phyloP scores from a whole-genome alignment of 345 rosid genomes.

The Corchorus olitorius region DNA sequence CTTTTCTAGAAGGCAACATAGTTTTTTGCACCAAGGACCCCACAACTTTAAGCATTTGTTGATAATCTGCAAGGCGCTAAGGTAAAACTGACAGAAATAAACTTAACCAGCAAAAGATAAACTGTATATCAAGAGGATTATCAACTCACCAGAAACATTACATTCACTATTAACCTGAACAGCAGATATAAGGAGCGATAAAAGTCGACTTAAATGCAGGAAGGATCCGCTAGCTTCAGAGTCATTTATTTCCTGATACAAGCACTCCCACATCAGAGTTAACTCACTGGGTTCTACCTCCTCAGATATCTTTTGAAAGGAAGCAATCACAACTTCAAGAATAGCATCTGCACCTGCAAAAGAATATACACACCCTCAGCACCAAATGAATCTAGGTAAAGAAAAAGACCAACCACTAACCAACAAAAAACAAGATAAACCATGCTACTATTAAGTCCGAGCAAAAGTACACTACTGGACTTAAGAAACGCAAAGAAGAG shows the following conservation, averaged over 20 bases:
- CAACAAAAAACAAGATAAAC: not conserved
- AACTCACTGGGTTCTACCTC: slow-evolving; percentile 57
- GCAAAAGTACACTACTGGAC: not conserved
- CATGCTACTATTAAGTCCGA: not conserved
- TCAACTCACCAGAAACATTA: slow-evolving; percentile 57
- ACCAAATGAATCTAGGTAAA: not conserved
- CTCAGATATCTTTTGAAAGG: slow-evolving; percentile 62
- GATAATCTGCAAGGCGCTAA: slow-evolving; percentile 54
- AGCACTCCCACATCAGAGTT: slow-evolving; percentile 52
- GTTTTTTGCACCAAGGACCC: slow-evolving; percentile 44
- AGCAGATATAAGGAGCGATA: slow-evolving; percentile 55
- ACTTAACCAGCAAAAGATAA: slow-evolving; percentile 15
- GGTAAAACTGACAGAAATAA: slow-evolving; percentile 7
- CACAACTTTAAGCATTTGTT: slow-evolving; percentile 48
- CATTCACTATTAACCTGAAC: slow-evolving; percentile 47
- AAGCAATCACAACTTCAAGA: slow-evolving; percentile 56
- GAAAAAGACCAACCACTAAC: not conserved
- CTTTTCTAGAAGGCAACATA: slow-evolving; percentile 39
- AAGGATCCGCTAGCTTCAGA: slow-evolving; percentile 32
- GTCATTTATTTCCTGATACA: slow-evolving; percentile 49
- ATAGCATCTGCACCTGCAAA: slow-evolving; percentile 57
- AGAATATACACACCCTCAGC: not conserved
- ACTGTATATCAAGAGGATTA: slow-evolving; percentile 12
- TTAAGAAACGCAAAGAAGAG: not conserved
- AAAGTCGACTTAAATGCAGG: slow-evolving; percentile 50